phyloP scores from a whole-genome alignment of 768 basidiomycete species.

The Naematelia aurantialba region DNA sequence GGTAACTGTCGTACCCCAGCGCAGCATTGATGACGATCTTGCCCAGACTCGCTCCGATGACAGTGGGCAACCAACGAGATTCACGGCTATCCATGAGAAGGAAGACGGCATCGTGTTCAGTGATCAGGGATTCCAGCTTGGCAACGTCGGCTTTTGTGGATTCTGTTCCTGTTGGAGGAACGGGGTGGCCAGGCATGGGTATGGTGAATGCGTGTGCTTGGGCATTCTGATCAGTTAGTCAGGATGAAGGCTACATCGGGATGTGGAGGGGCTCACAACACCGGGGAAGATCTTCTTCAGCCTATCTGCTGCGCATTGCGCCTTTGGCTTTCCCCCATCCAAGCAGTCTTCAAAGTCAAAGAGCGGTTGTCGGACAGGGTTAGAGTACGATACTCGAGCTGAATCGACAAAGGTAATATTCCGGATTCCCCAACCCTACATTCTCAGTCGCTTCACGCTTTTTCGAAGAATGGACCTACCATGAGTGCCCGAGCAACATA shows the following conservation, averaged over 20 bases:
- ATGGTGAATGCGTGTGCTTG: slow-evolving; percentile 72
- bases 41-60: slow-evolving; percentile 74
- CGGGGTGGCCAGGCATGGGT: slow-evolving; percentile 97
- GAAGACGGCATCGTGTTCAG: slow-evolving; percentile 83
- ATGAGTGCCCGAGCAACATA: slow-evolving; percentile 89
- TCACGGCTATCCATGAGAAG: slow-evolving; percentile 98
- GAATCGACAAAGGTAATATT: slow-evolving; percentile 92
- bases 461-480: slow-evolving; percentile 55
- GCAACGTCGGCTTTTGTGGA: slow-evolving; percentile 66
- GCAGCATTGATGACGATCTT: slow-evolving; percentile 96
- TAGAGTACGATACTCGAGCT: slow-evolving; percentile 86
- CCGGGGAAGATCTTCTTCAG: slow-evolving; percentile 89
- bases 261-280: slow-evolving; percentile 60
- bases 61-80: slow-evolving; percentile 91
- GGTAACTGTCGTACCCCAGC: slow-evolving; percentile 88
- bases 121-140: slow-evolving; percentile 71
- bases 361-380: slow-evolving; percentile 93
- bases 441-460: not conserved
- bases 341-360: slow-evolving; percentile 94
- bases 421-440: slow-evolving; percentile 89
- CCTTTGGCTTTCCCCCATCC: slow-evolving; percentile 88
- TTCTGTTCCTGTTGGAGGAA: slow-evolving; percentile 58
- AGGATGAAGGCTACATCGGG: not conserved
- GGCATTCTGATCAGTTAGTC: slow-evolving; percentile 61
- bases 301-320: slow-evolving; percentile 77